Evolutionary conservation across 2,329 filamentous ascomycete genomes (phyloP), one percentile per base, ranked within the genome.

Genomic region (Plectosphaerella plurivora): DNA sequence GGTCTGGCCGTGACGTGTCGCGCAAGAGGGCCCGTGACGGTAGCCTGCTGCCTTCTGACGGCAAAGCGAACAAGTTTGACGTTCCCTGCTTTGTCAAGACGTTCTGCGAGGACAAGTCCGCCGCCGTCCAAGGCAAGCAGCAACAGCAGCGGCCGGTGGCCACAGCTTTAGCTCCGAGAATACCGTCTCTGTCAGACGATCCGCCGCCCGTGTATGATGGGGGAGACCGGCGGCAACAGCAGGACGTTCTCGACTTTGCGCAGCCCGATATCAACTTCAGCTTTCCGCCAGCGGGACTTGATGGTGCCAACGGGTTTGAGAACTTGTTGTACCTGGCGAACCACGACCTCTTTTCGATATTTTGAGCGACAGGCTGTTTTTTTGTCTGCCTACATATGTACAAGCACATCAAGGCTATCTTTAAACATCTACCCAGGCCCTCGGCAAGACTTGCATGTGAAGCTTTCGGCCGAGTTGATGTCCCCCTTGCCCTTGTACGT

Each of bases 31-130:
- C 47, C 49, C 7, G 50, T 28, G 16, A 39, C 49, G 45, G 45
- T 45, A n/a, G 33, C 11, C 3, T 16, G 20, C 1, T 28, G 20
- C 12, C 24, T 33, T 5, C 41, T 14, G 33, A 42, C 2, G 25
- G 35, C 25, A 28, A 10, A 5, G 12, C 24, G n/a, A 18, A 51
- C 39, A 57, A 46, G 35, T 59, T 66, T 11, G 57, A 67, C 45
- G 60, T 67, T 2, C 53, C 61, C 3, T 56, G 54, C 1, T 67
- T 67, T 39, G 62, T 67, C 8, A 61, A 58, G 44, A 55, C 57
- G 14, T 67, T 65, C 52, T 65, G 63, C 44, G 54, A 60, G 25
- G 55, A 41, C 10, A 58, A 60, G 22, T 50, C 52, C 11, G 50
- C 52, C 3, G 45, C 51, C 6, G 16, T 55, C n/a, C 51, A 16